Percentiles rank a stretch among this genome's conserved stretches.
phyloP scores from a whole-genome alignment of 352 stramenopile species.

The Phytophthora macrochlamydospora region DNA sequence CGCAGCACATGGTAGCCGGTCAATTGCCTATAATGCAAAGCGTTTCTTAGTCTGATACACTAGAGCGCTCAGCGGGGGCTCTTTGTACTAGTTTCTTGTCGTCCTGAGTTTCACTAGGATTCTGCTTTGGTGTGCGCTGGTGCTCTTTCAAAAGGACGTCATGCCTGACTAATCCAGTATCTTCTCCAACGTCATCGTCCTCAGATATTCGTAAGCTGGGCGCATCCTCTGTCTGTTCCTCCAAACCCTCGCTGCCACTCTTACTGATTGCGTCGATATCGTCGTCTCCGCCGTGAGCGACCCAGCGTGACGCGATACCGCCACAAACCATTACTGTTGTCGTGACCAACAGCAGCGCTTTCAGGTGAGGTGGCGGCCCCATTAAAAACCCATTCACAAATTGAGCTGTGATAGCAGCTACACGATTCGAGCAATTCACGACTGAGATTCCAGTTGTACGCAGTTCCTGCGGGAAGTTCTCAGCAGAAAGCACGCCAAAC shows the following conservation, averaged over 20 bases:
- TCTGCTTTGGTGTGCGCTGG: conserved; percentile 19
- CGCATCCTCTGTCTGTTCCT: conserved; percentile 10
- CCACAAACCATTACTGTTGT: conserved; percentile 74
- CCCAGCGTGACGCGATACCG: conserved; percentile 47
- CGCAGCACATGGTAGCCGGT: too few species aligned
- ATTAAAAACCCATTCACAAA: conserved; percentile 91
- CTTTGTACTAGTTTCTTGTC: conserved; percentile 27
- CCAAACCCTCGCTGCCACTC: conserved; percentile 17
- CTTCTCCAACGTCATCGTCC: conserved; percentile 27
- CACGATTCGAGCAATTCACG: conserved; percentile 85
- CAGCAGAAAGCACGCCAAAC: conserved; percentile 90
- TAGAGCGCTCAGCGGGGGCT: conserved; percentile 10
- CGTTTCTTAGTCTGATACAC: conserved; percentile 13
- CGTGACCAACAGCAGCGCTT: conserved; percentile 81
- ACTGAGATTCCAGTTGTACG: conserved; percentile 90
- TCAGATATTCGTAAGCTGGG: background rate
- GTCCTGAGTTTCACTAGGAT: conserved; percentile 5
- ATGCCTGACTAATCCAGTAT: conserved; percentile 30
- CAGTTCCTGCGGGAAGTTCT: conserved; percentile 90
- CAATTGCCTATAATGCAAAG: too few species aligned
- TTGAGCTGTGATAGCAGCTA: conserved; percentile 91
- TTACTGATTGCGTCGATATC: conserved; percentile 29
- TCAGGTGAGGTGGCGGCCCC: conserved; percentile 72
- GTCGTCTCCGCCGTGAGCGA: conserved; percentile 42
- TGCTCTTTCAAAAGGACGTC: conserved; percentile 36